Percentiles rank a stretch among this genome's conserved stretches.
phyloP scores from a whole-genome alignment of 306 rosid genomes.

The Cicer judaicum region DNA sequence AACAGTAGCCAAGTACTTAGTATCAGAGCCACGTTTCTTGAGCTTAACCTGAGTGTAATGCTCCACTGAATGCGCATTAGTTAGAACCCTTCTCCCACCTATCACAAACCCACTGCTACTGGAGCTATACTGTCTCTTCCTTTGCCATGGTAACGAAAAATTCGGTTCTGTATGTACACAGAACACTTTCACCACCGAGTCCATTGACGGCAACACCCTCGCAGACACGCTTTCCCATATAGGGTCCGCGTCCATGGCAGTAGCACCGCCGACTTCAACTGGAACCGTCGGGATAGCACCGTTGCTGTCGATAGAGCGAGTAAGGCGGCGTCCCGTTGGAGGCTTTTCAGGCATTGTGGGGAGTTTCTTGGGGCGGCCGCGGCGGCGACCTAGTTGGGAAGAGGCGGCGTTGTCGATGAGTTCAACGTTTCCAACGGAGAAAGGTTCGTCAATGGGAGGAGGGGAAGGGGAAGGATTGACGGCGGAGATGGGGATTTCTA shows the following conservation, averaged over 20 bases:
- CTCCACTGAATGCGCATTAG: conserved; percentile 96
- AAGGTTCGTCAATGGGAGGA: conserved; percentile 54
- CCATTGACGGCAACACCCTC: conserved; percentile 83
- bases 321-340: conserved; percentile 46
- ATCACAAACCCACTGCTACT: conserved; percentile 96
- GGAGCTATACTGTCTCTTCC: conserved; percentile 88
- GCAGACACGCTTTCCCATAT: conserved; percentile 54
- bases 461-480: conserved; percentile 11
- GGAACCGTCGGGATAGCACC: conserved; percentile 48
- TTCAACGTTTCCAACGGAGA: conserved; percentile 69
- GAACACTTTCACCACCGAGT: conserved; percentile 92
- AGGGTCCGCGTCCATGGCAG: conserved; percentile 37
- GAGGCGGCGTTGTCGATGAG: conserved; percentile 58
- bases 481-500: conserved; percentile 55
- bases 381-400: conserved; percentile 47
- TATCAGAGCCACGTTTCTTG: conserved; percentile 96
- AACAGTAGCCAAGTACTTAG: conserved; percentile 90
- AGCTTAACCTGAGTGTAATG: conserved; percentile 93
- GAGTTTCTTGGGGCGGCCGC: conserved; percentile 74
- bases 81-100: conserved; percentile 78
- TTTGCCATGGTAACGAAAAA: conserved; percentile 97
- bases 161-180: conserved; percentile 95
- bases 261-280: conserved; percentile 40
- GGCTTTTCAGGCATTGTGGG: conserved; percentile 55
- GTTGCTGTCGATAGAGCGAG: conserved; percentile 40